Evolutionary conservation across 2,329 filamentous ascomycete species (phyloP), one percentile per base, ranked within the genome.

Genomic region (Sporothrix pallida): DNA sequence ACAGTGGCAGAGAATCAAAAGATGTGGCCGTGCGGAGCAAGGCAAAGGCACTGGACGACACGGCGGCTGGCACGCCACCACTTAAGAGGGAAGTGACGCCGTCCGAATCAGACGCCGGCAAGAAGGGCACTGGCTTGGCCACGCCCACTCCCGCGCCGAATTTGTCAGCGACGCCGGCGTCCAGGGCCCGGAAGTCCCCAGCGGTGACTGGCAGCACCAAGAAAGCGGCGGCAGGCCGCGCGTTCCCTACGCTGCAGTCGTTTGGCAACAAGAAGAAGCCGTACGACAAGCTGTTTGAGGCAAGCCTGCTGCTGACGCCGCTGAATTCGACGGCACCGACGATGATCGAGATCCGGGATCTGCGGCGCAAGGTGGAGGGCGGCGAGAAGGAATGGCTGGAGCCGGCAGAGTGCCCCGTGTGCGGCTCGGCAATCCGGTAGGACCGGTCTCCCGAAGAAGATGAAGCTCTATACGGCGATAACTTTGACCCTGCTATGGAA

Each of bases 381-480:
- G 87, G 87, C 2, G 84, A 85, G 46, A 87, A 86, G 79, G 81
- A 80, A 10, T 90, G 88, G 88, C 84, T 82, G 12, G 87, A 89
- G 78, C 83, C 83, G 3, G 79, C 86, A 46, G 79, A 82, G 67
- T 90, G 88, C 75, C 81, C 89, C 50, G 77, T 87, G 56, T 90
- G 88, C 77, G 81, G 81, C 15, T 58, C 74, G 31, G 52, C 71
- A 9, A 75, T 76, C n/a, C 73, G 74, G 50, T 75, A 73, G 56
- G 44, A 60, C 54, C 26, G 23, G 12, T 15, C 26, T 20, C 17
- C 20, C 42, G 42, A 20, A 13, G 62, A 46, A 20, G 42, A 20
- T 8, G n/a, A 23, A 48, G 62, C 31, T 6, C 31, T 37, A 7
- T 37, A 37, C 31, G 31, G 31, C 31, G 4, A 37, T 7, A 37